These are phyloP conservation scores for Podila epigama DNA, from an alignment of 192 early-diverging fungal species.

Conservation along the genomic window DNA sequence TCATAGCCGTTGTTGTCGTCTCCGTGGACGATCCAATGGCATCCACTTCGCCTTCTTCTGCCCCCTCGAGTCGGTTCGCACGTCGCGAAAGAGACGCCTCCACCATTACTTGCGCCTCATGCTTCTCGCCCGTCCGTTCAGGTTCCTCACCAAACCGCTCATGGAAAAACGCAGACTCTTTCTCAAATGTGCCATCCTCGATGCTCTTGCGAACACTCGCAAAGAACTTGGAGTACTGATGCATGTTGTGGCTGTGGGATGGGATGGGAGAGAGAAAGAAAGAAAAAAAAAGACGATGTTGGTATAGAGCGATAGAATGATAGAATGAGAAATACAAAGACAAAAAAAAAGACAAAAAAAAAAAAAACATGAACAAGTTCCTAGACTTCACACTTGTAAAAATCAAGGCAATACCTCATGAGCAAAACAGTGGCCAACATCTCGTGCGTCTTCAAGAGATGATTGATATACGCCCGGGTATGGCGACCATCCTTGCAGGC, in stretches of 20 bases:
- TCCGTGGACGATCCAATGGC: conserved; percentile 6
- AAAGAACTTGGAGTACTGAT: conserved; percentile 47
- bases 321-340: not conserved
- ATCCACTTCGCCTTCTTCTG: conserved; percentile 22
- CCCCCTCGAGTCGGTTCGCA: conserved; percentile 27
- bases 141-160: conserved; percentile 24
- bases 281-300: not conserved
- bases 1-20: not conserved
- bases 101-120: conserved; percentile 21
- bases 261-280: not conserved
- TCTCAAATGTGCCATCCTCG: conserved; percentile 24
- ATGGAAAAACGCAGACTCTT: conserved; percentile 3
- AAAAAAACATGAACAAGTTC: not conserved
- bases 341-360: not conserved
- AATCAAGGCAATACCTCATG: conserved; percentile 57
- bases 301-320: not conserved
- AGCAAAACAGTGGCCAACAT: conserved; percentile 80
- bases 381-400: not conserved
- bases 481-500: conserved; percentile 62
- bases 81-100: conserved; percentile 33
- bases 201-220: conserved; percentile 20
- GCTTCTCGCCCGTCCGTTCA: conserved; percentile 17
- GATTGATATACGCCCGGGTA: conserved; percentile 77
- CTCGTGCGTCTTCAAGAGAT: conserved; percentile 74
- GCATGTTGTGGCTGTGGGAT: conserved; percentile 41